phyloP scores from a whole-genome alignment of 2,329 filamentous ascomycete species.

The Calonectria pseudoturangicola region DNA sequence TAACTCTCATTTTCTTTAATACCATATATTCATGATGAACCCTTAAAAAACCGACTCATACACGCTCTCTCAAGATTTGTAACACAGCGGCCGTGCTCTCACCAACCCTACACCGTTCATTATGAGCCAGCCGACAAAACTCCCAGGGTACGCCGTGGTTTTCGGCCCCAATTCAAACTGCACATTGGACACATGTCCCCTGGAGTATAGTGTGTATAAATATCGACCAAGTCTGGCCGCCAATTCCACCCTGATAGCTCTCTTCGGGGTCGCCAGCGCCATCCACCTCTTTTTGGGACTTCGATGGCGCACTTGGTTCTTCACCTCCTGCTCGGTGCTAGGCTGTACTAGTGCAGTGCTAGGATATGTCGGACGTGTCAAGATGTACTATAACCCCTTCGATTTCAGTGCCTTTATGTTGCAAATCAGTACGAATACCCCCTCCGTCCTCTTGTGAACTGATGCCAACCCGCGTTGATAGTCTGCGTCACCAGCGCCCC shows the following conservation, averaged over 20 bases:
- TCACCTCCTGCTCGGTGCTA: constrained; percentile 66
- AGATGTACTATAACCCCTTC: constrained; percentile 73
- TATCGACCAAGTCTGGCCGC: constrained; percentile 65
- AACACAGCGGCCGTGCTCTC: neutral
- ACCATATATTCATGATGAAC: neutral
- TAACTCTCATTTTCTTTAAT: no score
- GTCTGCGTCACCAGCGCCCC: constrained; percentile 65
- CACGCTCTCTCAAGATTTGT: neutral
- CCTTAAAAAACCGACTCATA: neutral
- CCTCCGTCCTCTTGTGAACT: no score
- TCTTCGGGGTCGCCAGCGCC: constrained; percentile 66
- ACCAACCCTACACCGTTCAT: no score
- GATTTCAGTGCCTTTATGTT: constrained; percentile 74
- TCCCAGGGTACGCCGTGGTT: constrained; percentile 14
- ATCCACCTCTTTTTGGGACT: constrained; percentile 62
- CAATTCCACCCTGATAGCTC: constrained; percentile 61
- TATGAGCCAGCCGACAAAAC: constrained; percentile 1
- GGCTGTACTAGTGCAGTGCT: constrained; percentile 73
- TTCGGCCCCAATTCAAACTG: constrained; percentile 22
- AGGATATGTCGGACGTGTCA: constrained; percentile 75
- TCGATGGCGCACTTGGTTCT: constrained; percentile 62
- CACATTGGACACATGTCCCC: neutral
- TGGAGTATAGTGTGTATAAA: constrained; percentile 60
- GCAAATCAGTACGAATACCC: constrained; percentile 65
- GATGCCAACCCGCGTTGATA: neutral